Evolutionary conservation across 768 basidiomycete genomes (phyloP), one percentile per base, ranked within the genome.

Genomic region (Lenzites betulinus): DNA sequence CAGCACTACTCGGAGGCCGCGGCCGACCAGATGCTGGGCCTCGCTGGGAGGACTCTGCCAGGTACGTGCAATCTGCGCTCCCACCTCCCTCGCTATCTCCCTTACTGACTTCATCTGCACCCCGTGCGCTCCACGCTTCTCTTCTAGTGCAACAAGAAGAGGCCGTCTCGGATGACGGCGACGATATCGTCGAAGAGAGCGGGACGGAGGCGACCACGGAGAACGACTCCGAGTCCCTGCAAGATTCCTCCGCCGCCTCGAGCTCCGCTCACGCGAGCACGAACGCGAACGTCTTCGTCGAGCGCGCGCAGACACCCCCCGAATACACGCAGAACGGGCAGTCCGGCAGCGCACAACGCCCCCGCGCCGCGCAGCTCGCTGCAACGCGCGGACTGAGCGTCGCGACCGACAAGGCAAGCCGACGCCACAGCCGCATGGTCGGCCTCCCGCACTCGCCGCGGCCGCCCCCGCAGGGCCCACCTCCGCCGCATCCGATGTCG

Each of bases 1-100:
- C 84, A 82, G 65, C 91, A 89, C 64, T 94, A 94, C 74, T 84
- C 88, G 33, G 89, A 90, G 65, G 85, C 86, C 42, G 92, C 91
- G 49, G 89, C 93, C 44, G 93, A 95, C 75, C 78, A 87, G 71
- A 75, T 93, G 69, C 85, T 95, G 58, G 93, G 93, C 23, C 75
- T 94, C 55, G 77, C 81, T 20, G 92, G 92, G 25, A 82, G 93
- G 66, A 79, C 79, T 22, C 75, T 94, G 36, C 77, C 78, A 70
- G 74, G 92, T 92, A 73, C 66, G 86, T 79, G 52, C 28, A 30
- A 20, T 52, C 23, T 52, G 41, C 22, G 18, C 60, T 46, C 26
- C 47, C 38, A 39, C 20, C 15, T 43, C 23, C 54, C 47, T 43
- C 51, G 42, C 42, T 28, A 25, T 25, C 49, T 44, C 38, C 30